phyloP scores from a whole-genome alignment of 352 stramenopile genomes.

The Phytophthora pinifolia region DNA sequence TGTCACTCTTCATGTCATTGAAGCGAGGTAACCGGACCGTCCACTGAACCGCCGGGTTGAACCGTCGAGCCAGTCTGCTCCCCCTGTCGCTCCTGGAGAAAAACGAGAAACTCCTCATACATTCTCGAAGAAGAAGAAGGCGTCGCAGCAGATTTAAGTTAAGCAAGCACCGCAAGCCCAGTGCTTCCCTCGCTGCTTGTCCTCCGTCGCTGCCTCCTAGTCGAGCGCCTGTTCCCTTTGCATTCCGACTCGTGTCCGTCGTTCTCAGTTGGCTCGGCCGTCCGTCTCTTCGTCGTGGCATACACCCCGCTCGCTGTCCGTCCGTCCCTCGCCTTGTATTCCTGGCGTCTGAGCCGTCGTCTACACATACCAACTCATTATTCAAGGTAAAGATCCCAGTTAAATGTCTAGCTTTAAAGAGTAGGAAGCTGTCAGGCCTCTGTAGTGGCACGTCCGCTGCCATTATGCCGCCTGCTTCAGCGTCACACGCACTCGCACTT shows the following conservation, averaged over 20 bases:
- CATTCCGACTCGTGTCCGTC: conserved; percentile 24
- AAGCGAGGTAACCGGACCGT: conserved; percentile 26
- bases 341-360: conserved; percentile 8
- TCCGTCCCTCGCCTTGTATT: conserved; percentile 12
- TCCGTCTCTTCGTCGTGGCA: conserved; percentile 2
- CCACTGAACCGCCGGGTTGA: conserved; percentile 7
- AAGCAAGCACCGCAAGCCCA: conserved; percentile 16
- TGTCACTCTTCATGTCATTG: conserved; percentile 21
- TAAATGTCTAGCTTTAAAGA: conserved; percentile 1
- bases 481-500: conserved; percentile 14
- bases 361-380: conserved; percentile 17
- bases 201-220: conserved; percentile 3
- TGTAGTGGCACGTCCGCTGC: no score
- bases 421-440: conserved; percentile 1
- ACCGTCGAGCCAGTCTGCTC: conserved; percentile 31
- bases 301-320: conserved; percentile 2
- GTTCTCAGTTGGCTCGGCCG: conserved; percentile 9
- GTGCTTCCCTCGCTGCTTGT: conserved; percentile 7
- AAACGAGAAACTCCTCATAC: conserved; percentile 24
- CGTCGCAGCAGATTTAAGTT: conserved; percentile 8
- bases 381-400: conserved; percentile 34
- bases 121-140: conserved; percentile 33
- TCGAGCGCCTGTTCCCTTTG: conserved; percentile 24
- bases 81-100: conserved; percentile 9
- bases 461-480: no score